Evolutionary conservation across 805 yeast species (phyloP), one percentile per base, ranked within the genome.

Genomic region (Brettanomyces sp.): DNA sequence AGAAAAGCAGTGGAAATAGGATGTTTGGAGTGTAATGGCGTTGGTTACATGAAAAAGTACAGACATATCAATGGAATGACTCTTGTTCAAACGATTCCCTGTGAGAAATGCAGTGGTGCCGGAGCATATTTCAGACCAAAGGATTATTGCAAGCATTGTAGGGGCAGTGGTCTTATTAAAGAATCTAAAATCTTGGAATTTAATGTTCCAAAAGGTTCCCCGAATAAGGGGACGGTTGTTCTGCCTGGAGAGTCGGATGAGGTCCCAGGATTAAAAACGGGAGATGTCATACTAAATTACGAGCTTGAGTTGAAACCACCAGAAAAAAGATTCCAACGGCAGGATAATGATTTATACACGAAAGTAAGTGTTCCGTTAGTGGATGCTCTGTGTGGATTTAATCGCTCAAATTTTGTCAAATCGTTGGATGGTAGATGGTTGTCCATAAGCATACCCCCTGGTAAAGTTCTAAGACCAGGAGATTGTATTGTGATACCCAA

Each of bases 301-400:
- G 68, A 69, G 77, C 78, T 50, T 68, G 71, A 47, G 43, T 53
- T 3, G 76, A 81, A 57, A 55, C 64, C 1, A 23, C 21, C n/a
- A 9, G 46, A 43, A 18, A 21, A 14, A 12, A 55, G 53, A 1
- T 82, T 88, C 56, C 39, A 52, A 13, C 50, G 66, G 46, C 69
- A 72, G 38, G 82, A 77, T 7, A 63, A 77, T 50, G 91, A 90
- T 60, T 64, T 93, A 43, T 77, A 76, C 52, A 73, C 86, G 3
- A 67, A 71, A 28, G 64, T 80, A 36, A 68, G 67, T 6, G 76
- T 91, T 36, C 70, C 95, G 2, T 67, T 91, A 44, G 77, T 77
- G 12, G 98, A 91, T 52, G 82, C 96, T 0, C 68, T 91, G n/a
- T 76, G 87, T 48, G 98, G 98, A 2, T 83, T 90, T 56, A 66